A percentile compares a stretch with the other conserved stretches of the same genome.
Evolutionary conservation across 371 early-diverging fungal genomes (phyloP).

Genomic region (Coemansia sp.): DNA sequence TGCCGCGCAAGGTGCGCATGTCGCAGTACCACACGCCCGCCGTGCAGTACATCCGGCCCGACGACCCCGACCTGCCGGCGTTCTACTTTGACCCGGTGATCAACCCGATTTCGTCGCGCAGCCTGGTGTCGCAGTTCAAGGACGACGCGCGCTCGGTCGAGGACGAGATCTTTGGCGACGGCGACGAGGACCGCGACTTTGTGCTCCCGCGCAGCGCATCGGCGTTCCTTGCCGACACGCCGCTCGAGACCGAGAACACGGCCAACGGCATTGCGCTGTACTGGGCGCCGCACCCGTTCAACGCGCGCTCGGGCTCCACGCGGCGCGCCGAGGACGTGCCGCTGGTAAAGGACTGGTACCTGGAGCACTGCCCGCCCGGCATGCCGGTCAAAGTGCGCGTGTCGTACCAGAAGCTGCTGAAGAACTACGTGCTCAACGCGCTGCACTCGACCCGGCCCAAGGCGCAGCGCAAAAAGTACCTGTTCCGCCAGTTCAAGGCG

Average conservation of each 20-base stretch:
- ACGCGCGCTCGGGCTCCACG: constrained; percentile 88
- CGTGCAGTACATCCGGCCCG: constrained; percentile 83
- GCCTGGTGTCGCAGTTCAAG: constrained; percentile 47
- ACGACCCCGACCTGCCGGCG: constrained; percentile 95
- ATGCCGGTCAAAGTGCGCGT: constrained; percentile 98
- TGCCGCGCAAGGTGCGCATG: constrained; percentile 90
- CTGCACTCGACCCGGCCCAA: constrained; percentile 86
- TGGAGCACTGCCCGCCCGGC: constrained; percentile 92
- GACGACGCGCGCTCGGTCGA: constrained; percentile 63
- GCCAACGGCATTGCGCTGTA: constrained; percentile 89
- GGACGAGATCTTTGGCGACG: constrained; percentile 86
- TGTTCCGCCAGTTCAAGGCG: constrained; percentile 90
- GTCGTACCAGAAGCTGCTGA: constrained; percentile 95
- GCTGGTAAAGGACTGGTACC: constrained; percentile 95
- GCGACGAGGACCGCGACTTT: constrained; percentile 78
- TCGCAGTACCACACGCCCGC: constrained; percentile 94
- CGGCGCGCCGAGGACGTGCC: constrained; percentile 95
- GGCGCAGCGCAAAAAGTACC: constrained; percentile 86
- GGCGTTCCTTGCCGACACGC: constrained; percentile 81
- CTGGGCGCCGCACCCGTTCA: constrained; percentile 98
- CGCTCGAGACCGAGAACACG: constrained; percentile 89
- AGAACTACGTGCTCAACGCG: constrained; percentile 84
- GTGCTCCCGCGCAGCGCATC: constrained; percentile 72
- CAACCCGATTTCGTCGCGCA: constrained; percentile 78
- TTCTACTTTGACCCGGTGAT: constrained; percentile 97